phyloP scores from a whole-genome alignment of 2,329 filamentous ascomycete species.

The Leptographium galeiforme region DNA sequence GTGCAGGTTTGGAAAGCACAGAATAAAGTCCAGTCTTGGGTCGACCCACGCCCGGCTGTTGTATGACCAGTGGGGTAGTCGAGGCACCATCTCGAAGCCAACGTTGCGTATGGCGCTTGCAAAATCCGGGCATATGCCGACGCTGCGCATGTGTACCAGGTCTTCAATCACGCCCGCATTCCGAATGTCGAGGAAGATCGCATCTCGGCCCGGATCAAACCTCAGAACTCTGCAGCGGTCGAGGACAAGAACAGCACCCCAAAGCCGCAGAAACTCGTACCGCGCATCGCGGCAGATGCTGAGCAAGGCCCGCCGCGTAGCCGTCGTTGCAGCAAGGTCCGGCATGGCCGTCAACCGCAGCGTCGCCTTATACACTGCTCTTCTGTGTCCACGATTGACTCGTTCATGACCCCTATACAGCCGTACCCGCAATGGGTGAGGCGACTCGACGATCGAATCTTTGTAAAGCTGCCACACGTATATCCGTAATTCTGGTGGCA shows the following conservation, averaged over 20 bases:
- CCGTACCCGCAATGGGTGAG: conserved; percentile 11
- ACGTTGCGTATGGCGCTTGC: conserved; percentile 6
- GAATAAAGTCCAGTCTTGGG: conserved; percentile 7
- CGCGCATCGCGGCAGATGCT: conserved; percentile 8
- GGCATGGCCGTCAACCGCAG: conserved; percentile 9
- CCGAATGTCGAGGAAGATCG: conserved; percentile 10
- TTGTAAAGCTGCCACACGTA: conserved; percentile 7
- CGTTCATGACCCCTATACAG: conserved; percentile 9
- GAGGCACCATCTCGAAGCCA: conserved; percentile 11
- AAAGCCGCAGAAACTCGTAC: conserved; percentile 4
- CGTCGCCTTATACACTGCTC: background rate
- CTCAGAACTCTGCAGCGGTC: conserved; percentile 3
- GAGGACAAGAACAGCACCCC: conserved; percentile 1
- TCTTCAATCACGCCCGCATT: conserved; percentile 7
- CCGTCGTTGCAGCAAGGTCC: conserved; percentile 6
- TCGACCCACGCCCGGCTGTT: conserved; percentile 5
- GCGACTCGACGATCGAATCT: background rate
- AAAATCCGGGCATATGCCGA: conserved; percentile 4
- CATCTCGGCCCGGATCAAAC: conserved; percentile 6
- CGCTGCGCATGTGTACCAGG: background rate
- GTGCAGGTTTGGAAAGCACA: conserved; percentile 10
- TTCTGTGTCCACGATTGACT: background rate
- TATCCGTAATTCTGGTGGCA: conserved; percentile 10
- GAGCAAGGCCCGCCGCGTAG: conserved; percentile 5
- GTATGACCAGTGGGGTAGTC: conserved; percentile 8